Conservation (phyloP, 2,329 filamentous ascomycete genomes). For the Trichothecium roseum region DNA sequence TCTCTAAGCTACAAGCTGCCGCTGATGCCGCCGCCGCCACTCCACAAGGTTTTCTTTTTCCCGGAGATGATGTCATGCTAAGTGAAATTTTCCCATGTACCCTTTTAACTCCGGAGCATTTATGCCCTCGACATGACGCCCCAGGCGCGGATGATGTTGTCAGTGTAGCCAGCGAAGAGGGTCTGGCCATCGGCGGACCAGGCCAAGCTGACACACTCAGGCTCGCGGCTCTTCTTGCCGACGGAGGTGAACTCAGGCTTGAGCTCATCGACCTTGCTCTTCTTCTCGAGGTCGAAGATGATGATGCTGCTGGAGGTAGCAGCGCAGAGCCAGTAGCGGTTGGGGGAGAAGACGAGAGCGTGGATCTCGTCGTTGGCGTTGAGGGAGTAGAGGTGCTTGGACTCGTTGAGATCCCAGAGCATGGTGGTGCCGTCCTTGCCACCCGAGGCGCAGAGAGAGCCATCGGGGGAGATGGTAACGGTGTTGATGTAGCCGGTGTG, state of each 20-base stretch:
- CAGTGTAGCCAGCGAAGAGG: slow-evolving; percentile 98
- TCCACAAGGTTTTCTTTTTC: not conserved
- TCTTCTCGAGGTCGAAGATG: slow-evolving; percentile 99
- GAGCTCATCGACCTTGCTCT: slow-evolving; percentile 99
- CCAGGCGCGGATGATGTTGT: slow-evolving; percentile 98
- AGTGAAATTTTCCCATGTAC: slow-evolving; percentile 5
- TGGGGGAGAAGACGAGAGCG: slow-evolving; percentile 99
- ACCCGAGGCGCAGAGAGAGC: slow-evolving; percentile 96
- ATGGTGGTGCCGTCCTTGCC: slow-evolving; percentile 99
- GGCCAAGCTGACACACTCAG: slow-evolving; percentile 93
- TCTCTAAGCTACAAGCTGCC: too few relatives aligned
- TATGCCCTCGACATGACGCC: slow-evolving; percentile 94
- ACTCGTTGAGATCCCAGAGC: slow-evolving; percentile 99
- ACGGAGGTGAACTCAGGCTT: slow-evolving; percentile 97
- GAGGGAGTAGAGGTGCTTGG: slow-evolving; percentile 99
- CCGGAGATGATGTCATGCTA: slow-evolving; percentile 1
- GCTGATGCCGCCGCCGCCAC: not conserved
- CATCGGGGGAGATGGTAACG: slow-evolving; percentile 99
- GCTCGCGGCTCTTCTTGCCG: slow-evolving; percentile 98
- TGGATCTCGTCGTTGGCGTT: slow-evolving; percentile 99
- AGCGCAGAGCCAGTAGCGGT: slow-evolving; percentile 99
- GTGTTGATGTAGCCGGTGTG: slow-evolving; percentile 99
- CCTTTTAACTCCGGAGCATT: slow-evolving; percentile 12
- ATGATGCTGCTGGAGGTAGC: slow-evolving; percentile 96
- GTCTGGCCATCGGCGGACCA: slow-evolving; percentile 99